A percentile compares a stretch with the other conserved stretches of the same genome.
phyloP scores from a whole-genome alignment of 164 flowering plant genomes.

The Amborella trichopoda region DNA sequence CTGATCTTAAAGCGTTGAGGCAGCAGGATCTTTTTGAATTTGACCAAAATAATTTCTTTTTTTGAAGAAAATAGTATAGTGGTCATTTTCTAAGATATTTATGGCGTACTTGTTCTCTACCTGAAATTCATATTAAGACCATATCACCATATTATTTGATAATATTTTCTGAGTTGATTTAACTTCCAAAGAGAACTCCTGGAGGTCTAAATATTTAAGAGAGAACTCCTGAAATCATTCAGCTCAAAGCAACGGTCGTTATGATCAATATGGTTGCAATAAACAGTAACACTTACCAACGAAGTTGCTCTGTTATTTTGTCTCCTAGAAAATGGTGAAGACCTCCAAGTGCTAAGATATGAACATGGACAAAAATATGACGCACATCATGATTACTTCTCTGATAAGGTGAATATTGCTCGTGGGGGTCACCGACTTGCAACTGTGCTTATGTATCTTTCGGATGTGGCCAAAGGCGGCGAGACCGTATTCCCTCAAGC shows the following conservation, averaged over 20 bases:
- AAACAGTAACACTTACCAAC: background rate
- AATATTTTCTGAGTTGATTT: too few species aligned
- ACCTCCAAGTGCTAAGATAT: slow-evolving; percentile 81
- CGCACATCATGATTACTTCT: slow-evolving; percentile 84
- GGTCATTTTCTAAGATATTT: too few species aligned
- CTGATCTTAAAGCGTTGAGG: too few species aligned
- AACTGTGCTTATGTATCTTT: slow-evolving; percentile 91
- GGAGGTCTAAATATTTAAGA: background rate
- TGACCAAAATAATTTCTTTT: too few species aligned
- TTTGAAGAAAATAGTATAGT: too few species aligned
- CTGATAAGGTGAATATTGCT: slow-evolving; percentile 76
- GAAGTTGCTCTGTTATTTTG: background rate
- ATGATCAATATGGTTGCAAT: background rate
- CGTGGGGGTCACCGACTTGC: slow-evolving; percentile 93
- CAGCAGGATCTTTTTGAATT: too few species aligned
- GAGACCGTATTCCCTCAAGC: slow-evolving; percentile 93
- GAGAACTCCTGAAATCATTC: background rate
- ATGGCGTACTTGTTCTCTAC: too few species aligned
- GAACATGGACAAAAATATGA: slow-evolving; percentile 92
- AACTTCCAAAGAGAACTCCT: background rate
- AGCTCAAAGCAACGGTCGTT: background rate
- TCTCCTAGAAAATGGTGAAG: slow-evolving; percentile 92
- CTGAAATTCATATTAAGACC: too few species aligned
- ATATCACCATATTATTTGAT: too few species aligned
- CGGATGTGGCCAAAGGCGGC: slow-evolving; percentile 81